Base-by-base conservation (phyloP, 306 rosid genomes). In the Glycine latifolia region DNA sequence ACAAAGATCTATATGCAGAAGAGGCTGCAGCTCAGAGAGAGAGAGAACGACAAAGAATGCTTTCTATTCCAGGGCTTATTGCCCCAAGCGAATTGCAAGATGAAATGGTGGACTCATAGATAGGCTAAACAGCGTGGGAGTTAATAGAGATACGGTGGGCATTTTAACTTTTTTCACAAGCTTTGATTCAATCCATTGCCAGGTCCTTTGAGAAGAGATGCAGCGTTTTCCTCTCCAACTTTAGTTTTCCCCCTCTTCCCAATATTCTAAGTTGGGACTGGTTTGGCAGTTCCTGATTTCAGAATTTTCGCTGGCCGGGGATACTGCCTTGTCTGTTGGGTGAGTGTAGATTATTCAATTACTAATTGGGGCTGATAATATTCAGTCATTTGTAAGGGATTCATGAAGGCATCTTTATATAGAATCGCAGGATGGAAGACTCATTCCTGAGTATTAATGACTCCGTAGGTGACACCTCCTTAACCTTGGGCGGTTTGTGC, bases 61-160 rank as follows among this genome's bases (percentile, higher is more conserved):
- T 93, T 56, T 87, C 98, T 54, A 93, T 96, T 84, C 99, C 99
- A 0, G 99, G 99, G 77, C 98, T 96, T 14, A 94, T 96, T 58
- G 97, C 99, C 66, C 99, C 99, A 1, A 96, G 89, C 61, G 99
- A 96, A 86, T 88, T 96, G 85, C 99, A 93, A 84, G 99, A 96
- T 6, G 98, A 96, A 82, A 96, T 96, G 98, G 89, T 89, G 85
- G 99, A 96, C 85, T 92, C 98, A 13, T 95, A 84, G 83, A 82
- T 73, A 59, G 79, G 79, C 81, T 87, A 80, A 74, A 69, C 54
- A 55, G 39, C 17, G 59, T 61, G 74, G 86, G 52, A 81, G 84
- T 84, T 78, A 78, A 80, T 82, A 73, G 78, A 73, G 55, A 79
- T 60, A 80, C 61, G 76, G 10, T 83, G 91, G 82, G 73, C 83